A percentile compares a stretch with the other conserved stretches of the same genome.
Conservation (phyloP, 495 filamentous ascomycete genomes). For the Opeltia flavorubescens region DNA sequence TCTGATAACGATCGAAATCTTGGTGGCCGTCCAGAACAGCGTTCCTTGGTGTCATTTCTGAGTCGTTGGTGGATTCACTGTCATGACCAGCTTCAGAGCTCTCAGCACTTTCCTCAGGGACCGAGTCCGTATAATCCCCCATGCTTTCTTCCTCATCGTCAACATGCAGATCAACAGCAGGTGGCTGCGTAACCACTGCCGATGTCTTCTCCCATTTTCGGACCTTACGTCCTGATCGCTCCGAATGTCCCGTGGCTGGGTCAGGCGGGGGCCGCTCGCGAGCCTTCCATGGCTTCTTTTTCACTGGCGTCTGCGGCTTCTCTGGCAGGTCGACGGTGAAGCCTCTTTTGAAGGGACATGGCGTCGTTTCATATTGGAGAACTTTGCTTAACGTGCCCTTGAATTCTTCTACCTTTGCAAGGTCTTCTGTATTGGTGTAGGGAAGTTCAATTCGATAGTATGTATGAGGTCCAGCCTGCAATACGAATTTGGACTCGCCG, state of each 20-base stretch:
- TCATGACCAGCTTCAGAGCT: neutral
- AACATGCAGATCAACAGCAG: neutral
- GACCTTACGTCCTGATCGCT: neutral
- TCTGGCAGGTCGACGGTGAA: constrained; percentile 68
- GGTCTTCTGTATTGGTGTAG: constrained; percentile 42
- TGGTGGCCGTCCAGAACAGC: constrained; percentile 16
- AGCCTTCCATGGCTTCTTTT: constrained; percentile 50
- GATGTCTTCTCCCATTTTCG: neutral
- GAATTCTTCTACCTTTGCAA: constrained; percentile 43
- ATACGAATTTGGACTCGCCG: constrained; percentile 64
- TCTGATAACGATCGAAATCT: constrained; percentile 9
- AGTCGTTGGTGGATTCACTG: constrained; percentile 27
- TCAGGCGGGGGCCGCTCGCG: constrained; percentile 11
- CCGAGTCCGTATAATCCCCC: neutral
- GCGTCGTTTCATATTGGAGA: constrained; percentile 72
- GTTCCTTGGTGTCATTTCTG: constrained; percentile 17
- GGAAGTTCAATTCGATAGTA: constrained; percentile 87
- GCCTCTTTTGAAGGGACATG: constrained; percentile 66
- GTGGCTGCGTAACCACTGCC: neutral
- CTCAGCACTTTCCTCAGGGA: neutral
- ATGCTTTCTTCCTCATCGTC: neutral
- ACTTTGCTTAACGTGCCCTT: constrained; percentile 55
- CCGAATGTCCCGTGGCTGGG: neutral
- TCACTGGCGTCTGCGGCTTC: constrained; percentile 46
- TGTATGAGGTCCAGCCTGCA: constrained; percentile 62